Evolutionary conservation across 2,329 filamentous ascomycete genomes (phyloP), one percentile per base, ranked within the genome.

Genomic region (Chaetoscypha palmicola): DNA sequence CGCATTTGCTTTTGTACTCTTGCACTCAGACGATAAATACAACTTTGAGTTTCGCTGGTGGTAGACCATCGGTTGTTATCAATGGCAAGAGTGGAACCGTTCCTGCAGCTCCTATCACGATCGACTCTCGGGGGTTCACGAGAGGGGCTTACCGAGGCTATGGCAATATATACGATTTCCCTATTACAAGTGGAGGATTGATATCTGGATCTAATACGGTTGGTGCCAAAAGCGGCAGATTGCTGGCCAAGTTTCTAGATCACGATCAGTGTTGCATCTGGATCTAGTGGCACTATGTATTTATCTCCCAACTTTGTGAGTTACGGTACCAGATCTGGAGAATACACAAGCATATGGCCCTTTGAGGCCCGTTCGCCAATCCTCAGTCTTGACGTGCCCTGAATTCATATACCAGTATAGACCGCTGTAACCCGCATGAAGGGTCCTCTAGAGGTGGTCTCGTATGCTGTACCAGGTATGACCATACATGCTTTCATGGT

Each of bases 281-380:
- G 80, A 1, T 81, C 71, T 57, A 68, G 68, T 8, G 78, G 77
- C 0, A 63, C 60, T 17, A 65, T 61, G 0, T 83, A 71, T 58
- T 62, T 83, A 48, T 73, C 68, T 42, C 79, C 80, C 2, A 83
- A 79, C 58, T 66, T 73, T 43, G 67, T 70, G 53, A 64, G 65
- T 59, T n/a, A n/a, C n/a, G n/a, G 77, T 68, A 1, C 74, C 73
- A 7, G 72, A 74, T 48, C 76, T 71, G 11, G 72, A 74, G 61
- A 83, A 83, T 7, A 68, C 62, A 58, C 83, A 68, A 2, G 74
- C 70, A 52, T 84, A 85, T 0, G 81, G 80, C 1, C 81, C 80
- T 56, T 83, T 77, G 32, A 85, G 67, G 3, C 81, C 80, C 60
- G 72, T 73, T 23, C 81, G 72, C 62, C 62, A 82, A 10, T 63